A percentile compares a stretch with the other conserved stretches of the same genome.
phyloP scores from a whole-genome alignment of 345 rosid species.

The Litchi chinensis region DNA sequence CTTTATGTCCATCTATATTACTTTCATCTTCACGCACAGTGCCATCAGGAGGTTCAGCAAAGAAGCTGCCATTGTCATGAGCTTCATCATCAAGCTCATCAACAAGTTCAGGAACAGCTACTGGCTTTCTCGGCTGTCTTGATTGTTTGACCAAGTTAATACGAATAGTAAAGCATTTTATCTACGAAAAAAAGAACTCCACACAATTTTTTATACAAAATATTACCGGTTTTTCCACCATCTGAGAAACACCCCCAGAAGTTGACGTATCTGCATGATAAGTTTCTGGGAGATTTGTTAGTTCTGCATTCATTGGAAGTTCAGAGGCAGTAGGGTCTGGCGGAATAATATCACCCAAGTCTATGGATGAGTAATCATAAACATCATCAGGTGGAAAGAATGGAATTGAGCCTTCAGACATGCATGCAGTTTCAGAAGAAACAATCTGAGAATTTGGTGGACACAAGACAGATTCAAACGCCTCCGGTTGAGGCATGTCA shows the following conservation, averaged over 20 bases:
- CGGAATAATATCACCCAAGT: conserved; percentile 27
- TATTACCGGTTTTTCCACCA: conserved; percentile 42
- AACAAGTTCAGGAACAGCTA: conserved; percentile 25
- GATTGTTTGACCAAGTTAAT: conserved; percentile 21
- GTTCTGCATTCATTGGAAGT: conserved; percentile 31
- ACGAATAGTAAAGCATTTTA: not conserved
- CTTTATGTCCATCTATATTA: conserved; percentile 29
- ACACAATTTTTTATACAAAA: not conserved
- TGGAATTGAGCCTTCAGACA: conserved; percentile 40
- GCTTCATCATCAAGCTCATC: conserved; percentile 46
- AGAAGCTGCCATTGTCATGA: conserved; percentile 25
- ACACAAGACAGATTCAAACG: conserved; percentile 29
- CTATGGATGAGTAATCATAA: conserved; percentile 39
- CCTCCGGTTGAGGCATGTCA: conserved; percentile 21
- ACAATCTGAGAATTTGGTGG: conserved; percentile 22
- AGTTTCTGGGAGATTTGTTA: conserved; percentile 23
- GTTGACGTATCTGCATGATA: conserved; percentile 20
- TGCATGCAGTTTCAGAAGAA: conserved; percentile 32
- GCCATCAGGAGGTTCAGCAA: conserved; percentile 30
- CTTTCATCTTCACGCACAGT: conserved; percentile 30
- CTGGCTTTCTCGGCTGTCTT: conserved; percentile 37
- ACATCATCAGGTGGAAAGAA: conserved; percentile 36
- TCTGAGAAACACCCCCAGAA: conserved; percentile 31
- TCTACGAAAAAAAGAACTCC: conserved; percentile 1
- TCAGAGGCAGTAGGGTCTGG: conserved; percentile 31